Base-by-base conservation (phyloP, 495 filamentous ascomycete species). In the Talaromyces thailandensis region DNA sequence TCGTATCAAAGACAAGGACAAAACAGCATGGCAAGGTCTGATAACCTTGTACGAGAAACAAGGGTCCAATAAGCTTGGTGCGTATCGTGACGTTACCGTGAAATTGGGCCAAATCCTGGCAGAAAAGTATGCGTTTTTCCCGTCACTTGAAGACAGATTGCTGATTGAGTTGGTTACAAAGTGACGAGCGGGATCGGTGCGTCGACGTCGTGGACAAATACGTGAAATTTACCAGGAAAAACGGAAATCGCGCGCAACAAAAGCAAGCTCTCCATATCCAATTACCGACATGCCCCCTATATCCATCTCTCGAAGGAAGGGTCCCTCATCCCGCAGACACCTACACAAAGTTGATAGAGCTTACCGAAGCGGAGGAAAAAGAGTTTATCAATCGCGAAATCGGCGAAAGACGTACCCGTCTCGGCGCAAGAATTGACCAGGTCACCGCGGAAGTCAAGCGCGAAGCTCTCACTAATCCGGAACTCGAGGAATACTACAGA, bases 301-400 rank as follows among this genome's bases (percentile, higher is more conserved):
- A 93, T 73, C 75, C 83, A 7, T 88, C 82, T 66, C 84, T 98
- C 16, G 92, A 98, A 77, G 94, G 95, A 16, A 84, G 90, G 2
- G 76, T 98, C 3, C 89, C 86, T 3, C 85, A 90, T 67, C 93
- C 94, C 5, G 81, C 86, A 21, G 81, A 85, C 29, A 96, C 92
- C 3, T 97, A 94, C 73, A 84, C 84, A 59, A 88, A 83, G 35
- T 79, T 98, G 58, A 90, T 90, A n/a, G 86, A 96, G 56, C 87
- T 96, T 58, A 79, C 88, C 16, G 94, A 98, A 68, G 70, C 81
- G 0, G 91, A 95, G 43, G 95, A 98, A 72, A 94, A 88, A 67
- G 90, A 94, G 70, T 86, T 82, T 29, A 94, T 97, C 69, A 97
- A 96, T 70, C 88, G 85, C 23, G 85, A 96, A 60, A 96, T 98